phyloP scores from a whole-genome alignment of 371 early-diverging fungal genomes.

The Mucor circinelloides region DNA sequence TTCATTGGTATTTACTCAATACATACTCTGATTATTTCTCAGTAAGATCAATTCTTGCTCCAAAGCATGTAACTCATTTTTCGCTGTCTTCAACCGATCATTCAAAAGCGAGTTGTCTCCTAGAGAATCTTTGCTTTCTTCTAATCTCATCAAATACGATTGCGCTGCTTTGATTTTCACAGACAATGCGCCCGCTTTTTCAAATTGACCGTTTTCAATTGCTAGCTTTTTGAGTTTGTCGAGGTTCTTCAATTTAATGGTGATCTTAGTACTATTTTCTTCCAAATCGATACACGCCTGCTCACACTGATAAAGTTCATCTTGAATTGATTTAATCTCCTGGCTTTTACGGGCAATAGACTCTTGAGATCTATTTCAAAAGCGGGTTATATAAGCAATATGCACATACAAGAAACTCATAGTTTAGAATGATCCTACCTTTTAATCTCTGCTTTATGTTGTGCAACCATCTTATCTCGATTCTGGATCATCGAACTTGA shows the following conservation, averaged over 20 bases:
- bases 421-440: background rate
- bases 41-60: background rate
- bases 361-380: background rate
- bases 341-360: background rate
- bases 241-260: background rate
- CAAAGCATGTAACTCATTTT: background rate
- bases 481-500: background rate
- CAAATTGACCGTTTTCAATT: background rate
- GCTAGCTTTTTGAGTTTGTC: constrained; percentile 1
- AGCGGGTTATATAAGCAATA: background rate
- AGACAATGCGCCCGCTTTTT: background rate
- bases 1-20: background rate
- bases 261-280: background rate
- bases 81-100: background rate
- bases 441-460: background rate
- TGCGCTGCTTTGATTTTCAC: background rate
- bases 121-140: background rate
- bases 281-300: background rate
- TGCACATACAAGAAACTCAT: background rate
- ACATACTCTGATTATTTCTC: background rate
- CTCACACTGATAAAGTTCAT: background rate
- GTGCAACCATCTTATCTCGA: background rate
- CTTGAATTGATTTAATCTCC: background rate
- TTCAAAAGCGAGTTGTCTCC: background rate
- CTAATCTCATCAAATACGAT: background rate